Conservation (phyloP, 768 basidiomycete genomes). For the Podaxis carcinomalis region DNA sequence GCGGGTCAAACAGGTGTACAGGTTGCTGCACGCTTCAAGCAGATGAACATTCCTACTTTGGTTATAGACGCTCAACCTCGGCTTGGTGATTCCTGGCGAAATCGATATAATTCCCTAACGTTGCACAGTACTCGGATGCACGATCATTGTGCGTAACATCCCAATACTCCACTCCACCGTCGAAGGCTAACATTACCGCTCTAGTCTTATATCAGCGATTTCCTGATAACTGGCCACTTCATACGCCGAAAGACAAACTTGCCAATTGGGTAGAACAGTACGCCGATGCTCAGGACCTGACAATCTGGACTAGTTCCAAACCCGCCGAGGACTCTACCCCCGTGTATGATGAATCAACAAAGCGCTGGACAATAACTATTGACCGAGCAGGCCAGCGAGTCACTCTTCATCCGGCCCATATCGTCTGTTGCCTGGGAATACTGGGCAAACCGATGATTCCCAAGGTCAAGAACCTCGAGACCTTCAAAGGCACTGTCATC, state of each 20-base stretch:
- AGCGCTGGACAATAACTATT: not conserved
- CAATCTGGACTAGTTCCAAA: conserved; percentile 47
- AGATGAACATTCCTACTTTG: conserved; percentile 6
- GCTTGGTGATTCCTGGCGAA: conserved; percentile 3
- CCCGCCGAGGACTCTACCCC: not conserved
- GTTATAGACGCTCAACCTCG: conserved; percentile 4
- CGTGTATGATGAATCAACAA: not conserved
- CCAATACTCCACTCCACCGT: not conserved
- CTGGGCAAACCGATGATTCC: not conserved
- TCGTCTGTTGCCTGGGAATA: not conserved
- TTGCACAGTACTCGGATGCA: conserved; percentile 5
- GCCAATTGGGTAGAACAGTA: conserved; percentile 64
- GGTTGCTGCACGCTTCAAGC: conserved; percentile 8
- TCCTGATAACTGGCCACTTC: conserved; percentile 56
- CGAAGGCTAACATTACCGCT: not conserved
- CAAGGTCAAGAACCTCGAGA: not conserved
- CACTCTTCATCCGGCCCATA: not conserved
- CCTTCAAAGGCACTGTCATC: not conserved
- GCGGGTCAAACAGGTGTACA: not conserved
- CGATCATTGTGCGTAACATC: conserved; percentile 4
- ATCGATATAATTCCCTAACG: conserved; percentile 6
- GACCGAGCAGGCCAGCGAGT: not conserved
- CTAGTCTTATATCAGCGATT: conserved; percentile 27
- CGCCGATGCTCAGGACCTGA: conserved; percentile 52
- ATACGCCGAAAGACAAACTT: conserved; percentile 52